phyloP scores from a whole-genome alignment of 2,329 filamentous ascomycete species.

The Aspergillus neoniger region DNA sequence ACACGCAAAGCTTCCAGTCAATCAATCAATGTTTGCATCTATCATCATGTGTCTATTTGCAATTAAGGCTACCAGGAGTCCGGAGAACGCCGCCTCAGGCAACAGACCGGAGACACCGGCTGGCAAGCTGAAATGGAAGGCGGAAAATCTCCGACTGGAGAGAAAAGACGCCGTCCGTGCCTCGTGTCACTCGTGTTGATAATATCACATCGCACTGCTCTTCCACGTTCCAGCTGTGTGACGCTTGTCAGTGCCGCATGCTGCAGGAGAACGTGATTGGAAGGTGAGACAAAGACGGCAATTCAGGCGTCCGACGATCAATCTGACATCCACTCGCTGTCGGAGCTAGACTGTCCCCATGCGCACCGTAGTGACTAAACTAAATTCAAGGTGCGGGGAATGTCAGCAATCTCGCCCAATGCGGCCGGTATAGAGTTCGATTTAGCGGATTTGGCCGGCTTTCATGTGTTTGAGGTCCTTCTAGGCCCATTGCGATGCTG shows the following conservation, averaged over 20 bases:
- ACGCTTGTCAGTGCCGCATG: neutral
- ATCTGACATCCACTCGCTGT: neutral
- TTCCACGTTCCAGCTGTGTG: neutral
- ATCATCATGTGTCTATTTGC: too few species aligned
- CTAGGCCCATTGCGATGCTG: neutral
- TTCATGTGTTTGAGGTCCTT: too few species aligned
- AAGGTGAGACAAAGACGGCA: too few species aligned
- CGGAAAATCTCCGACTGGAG: neutral
- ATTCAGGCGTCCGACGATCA: neutral
- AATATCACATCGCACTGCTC: neutral
- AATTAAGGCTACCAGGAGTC: neutral
- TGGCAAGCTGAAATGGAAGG: too few species aligned
- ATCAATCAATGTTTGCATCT: too few species aligned
- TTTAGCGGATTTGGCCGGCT: neutral
- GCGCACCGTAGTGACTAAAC: neutral
- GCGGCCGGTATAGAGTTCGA: neutral
- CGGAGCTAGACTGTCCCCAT: neutral
- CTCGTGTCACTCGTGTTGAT: neutral
- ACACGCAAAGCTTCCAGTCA: too few species aligned
- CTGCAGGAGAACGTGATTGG: neutral
- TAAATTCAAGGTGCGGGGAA: neutral
- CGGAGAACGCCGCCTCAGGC: neutral
- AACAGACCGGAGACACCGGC: neutral
- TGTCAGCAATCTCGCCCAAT: neutral
- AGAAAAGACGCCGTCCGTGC: neutral